Conservation (phyloP, 1,284 basidiomycete genomes). For the Heliocybe sulcata region DNA sequence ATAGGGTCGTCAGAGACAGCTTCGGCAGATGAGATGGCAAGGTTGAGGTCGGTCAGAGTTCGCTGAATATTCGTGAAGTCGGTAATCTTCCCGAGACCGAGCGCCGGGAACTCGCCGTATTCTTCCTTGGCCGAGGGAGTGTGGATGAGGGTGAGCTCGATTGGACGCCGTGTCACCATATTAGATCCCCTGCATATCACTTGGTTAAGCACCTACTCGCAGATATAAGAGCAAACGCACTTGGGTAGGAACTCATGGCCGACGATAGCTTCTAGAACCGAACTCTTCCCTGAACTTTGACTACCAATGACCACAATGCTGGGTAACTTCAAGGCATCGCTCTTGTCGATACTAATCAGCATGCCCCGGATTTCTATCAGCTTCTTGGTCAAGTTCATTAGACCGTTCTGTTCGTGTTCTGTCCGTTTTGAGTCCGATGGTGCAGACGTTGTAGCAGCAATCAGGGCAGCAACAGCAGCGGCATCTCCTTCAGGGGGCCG, state of each 20-base stretch:
- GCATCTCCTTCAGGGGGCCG: constrained; percentile 49
- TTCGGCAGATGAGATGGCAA: constrained; percentile 83
- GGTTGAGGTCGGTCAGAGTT: constrained; percentile 91
- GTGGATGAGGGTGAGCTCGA: constrained; percentile 95
- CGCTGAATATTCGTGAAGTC: constrained; percentile 90
- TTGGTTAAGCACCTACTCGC: constrained; percentile 9
- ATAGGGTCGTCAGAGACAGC: constrained; percentile 95
- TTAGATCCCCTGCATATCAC: constrained; percentile 76
- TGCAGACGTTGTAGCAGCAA: constrained; percentile 68
- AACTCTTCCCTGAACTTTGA: constrained; percentile 97
- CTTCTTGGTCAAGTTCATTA: constrained; percentile 92
- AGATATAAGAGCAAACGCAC: constrained; percentile 36
- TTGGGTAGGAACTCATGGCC: constrained; percentile 98
- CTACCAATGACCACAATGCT: constrained; percentile 98
- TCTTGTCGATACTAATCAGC: constrained; percentile 92
- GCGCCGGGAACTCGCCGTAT: constrained; percentile 91
- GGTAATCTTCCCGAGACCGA: constrained; percentile 84
- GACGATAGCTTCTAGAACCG: constrained; percentile 95
- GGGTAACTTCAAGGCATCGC: constrained; percentile 87
- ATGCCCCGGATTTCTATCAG: constrained; percentile 96
- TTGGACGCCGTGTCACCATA: constrained; percentile 98
- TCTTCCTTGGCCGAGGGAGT: constrained; percentile 72
- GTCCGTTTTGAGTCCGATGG: constrained; percentile 50
- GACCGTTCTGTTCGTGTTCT: constrained; percentile 52
- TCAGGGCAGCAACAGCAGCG: constrained; percentile 57